Evolutionary conservation across 768 basidiomycete genomes (phyloP).

Genomic region (Lactifluus piperatus): DNA sequence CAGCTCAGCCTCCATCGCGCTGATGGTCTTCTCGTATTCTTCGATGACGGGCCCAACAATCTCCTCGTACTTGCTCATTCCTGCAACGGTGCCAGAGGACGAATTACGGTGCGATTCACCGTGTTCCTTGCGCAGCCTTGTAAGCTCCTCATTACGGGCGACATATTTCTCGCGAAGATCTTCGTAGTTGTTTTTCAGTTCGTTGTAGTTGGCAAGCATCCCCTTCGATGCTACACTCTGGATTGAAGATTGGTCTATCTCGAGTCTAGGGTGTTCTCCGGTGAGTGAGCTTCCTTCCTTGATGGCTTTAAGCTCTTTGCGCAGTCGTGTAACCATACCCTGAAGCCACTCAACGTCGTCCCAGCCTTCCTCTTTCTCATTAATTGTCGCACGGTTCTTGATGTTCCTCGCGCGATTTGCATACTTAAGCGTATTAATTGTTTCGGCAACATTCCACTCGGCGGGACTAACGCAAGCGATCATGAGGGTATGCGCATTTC

Average conservation of each 20-base stretch:
- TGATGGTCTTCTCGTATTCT: constrained; percentile 97
- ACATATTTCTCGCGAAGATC: constrained; percentile 77
- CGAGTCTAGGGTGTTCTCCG: constrained; percentile 15
- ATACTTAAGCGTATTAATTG: constrained; percentile 92
- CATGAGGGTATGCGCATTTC: constrained; percentile 98
- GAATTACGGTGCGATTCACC: constrained; percentile 63
- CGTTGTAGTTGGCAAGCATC: constrained; percentile 70
- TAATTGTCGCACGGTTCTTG: constrained; percentile 87
- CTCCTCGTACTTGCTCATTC: constrained; percentile 70
- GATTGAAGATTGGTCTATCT: neutral
- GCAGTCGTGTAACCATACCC: constrained; percentile 69
- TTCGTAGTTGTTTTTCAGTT: constrained; percentile 80
- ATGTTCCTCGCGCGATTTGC: constrained; percentile 96
- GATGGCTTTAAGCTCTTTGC: constrained; percentile 77
- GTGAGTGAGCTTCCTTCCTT: constrained; percentile 51
- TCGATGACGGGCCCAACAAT: constrained; percentile 97
- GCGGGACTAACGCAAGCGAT: constrained; percentile 96
- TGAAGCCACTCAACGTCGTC: constrained; percentile 97
- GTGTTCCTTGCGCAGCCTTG: constrained; percentile 66
- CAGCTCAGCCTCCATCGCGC: constrained; percentile 88
- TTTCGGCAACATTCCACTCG: constrained; percentile 92
- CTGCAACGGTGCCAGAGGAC: constrained; percentile 51
- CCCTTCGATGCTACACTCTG: constrained; percentile 53
- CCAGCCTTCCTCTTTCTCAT: constrained; percentile 97
- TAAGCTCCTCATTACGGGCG: constrained; percentile 83